phyloP scores from a whole-genome alignment of 306 rosid species.

The Fragaria nilgerrensis region DNA sequence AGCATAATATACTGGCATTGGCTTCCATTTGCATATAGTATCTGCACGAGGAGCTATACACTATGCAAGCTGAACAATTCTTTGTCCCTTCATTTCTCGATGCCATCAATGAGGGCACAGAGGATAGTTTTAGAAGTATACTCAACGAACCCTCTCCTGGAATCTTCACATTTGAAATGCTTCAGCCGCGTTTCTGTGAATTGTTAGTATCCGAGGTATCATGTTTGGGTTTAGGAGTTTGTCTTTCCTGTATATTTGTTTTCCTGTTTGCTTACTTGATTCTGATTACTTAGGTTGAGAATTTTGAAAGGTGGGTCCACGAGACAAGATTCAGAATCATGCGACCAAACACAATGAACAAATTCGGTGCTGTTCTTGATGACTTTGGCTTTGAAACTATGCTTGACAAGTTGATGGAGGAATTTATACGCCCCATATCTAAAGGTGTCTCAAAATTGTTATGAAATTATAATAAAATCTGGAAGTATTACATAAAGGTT shows the following conservation, averaged over 20 bases:
- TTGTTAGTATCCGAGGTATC: constrained; percentile 83
- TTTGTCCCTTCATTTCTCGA: constrained; percentile 86
- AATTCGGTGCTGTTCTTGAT: constrained; percentile 90
- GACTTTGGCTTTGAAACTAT: constrained; percentile 86
- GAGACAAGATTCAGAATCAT: constrained; percentile 72
- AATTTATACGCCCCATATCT: constrained; percentile 69
- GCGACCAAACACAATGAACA: constrained; percentile 95
- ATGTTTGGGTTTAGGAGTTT: constrained; percentile 17
- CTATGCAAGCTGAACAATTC: constrained; percentile 61
- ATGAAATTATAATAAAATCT: constrained; percentile 16
- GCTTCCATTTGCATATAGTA: constrained; percentile 43
- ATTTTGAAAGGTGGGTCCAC: constrained; percentile 86
- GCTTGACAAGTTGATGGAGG: constrained; percentile 78
- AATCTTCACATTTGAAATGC: constrained; percentile 78
- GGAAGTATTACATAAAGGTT: constrained; percentile 6
- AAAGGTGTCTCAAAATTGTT: constrained; percentile 38
- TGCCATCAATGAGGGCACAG: constrained; percentile 67
- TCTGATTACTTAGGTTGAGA: constrained; percentile 80
- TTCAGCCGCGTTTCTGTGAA: constrained; percentile 79
- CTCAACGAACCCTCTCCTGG: constrained; percentile 61
- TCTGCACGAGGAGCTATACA: constrained; percentile 60
- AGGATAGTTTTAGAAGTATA: constrained; percentile 62
- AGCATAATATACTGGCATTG: constrained; percentile 5
- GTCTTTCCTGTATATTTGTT: constrained; percentile 24
- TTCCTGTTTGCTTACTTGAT: constrained; percentile 52